Evolutionary conservation across 2,329 filamentous ascomycete species (phyloP).

Genomic region (Dactylellina leptospora): DNA sequence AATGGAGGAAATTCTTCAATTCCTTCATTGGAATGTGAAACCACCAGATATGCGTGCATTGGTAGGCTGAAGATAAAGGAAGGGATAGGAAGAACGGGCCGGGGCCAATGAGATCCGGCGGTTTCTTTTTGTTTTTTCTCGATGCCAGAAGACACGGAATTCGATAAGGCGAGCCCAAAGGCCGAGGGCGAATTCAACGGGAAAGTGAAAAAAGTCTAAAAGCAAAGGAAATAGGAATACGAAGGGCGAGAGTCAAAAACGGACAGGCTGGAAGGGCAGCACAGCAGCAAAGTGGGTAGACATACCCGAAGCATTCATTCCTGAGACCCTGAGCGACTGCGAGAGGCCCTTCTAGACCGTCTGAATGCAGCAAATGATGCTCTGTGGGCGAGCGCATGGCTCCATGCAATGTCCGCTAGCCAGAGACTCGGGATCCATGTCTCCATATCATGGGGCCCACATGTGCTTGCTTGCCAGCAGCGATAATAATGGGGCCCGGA

Average conservation of each 20-base stretch:
- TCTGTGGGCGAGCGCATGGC: conserved; percentile 30
- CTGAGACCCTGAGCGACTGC: conserved; percentile 40
- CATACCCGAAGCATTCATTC: conserved; percentile 43
- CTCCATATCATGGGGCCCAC: background rate
- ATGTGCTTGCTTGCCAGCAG: too few relatives aligned
- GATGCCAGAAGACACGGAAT: background rate
- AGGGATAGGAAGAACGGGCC: too few relatives aligned
- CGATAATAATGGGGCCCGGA: conserved; percentile 5
- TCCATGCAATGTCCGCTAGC: conserved; percentile 31
- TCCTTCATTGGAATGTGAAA: background rate
- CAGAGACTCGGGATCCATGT: background rate
- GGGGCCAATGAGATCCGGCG: background rate
- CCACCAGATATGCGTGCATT: background rate
- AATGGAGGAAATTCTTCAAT: too few relatives aligned
- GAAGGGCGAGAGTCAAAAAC: too few relatives aligned
- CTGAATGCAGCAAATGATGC: conserved; percentile 24
- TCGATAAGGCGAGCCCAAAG: background rate
- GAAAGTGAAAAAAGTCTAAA: conserved; percentile 7
- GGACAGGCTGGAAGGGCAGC: conserved; percentile 15
- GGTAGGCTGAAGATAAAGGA: background rate
- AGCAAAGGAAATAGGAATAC: too few relatives aligned
- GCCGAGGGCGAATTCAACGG: conserved; percentile 6
- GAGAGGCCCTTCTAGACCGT: conserved; percentile 4
- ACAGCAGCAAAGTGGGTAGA: conserved; percentile 1
- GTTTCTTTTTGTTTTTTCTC: background rate